A percentile compares a stretch with the other conserved stretches of the same genome.
Evolutionary conservation across 805 yeast genomes (phyloP).

Genomic region (Candida ipomoeae): DNA sequence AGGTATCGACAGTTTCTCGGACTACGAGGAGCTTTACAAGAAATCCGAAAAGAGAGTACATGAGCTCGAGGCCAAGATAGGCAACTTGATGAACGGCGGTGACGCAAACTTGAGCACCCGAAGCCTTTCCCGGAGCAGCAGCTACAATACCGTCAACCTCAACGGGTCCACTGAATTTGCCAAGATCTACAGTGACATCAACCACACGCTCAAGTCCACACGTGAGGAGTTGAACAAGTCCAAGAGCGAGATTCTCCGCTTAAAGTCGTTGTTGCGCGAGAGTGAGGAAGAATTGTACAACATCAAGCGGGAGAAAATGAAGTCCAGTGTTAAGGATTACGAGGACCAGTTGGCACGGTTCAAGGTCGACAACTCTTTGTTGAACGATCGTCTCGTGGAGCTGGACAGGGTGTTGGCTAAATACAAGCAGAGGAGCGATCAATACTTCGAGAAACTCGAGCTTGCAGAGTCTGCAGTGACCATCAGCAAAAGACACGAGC

Average conservation of each 20-base stretch:
- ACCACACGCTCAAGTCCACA: constrained; percentile 40
- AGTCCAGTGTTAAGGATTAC: constrained; percentile 33
- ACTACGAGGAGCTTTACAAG: constrained; percentile 33
- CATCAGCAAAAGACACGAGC: constrained; percentile 59
- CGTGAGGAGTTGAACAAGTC: constrained; percentile 40
- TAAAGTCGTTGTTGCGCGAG: constrained; percentile 40
- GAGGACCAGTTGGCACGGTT: constrained; percentile 44
- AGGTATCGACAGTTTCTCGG: constrained; percentile 31
- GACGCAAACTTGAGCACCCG: constrained; percentile 5
- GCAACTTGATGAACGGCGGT: constrained; percentile 7
- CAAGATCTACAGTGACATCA: constrained; percentile 47
- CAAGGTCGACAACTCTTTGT: constrained; percentile 53
- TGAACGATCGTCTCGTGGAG: constrained; percentile 53
- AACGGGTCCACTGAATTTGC: constrained; percentile 39
- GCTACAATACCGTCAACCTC: constrained; percentile 26
- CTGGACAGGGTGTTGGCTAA: constrained; percentile 33
- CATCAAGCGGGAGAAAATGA: constrained; percentile 38
- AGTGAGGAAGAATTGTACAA: constrained; percentile 43
- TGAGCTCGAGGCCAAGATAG: constrained; percentile 29
- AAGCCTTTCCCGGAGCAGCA: constrained; percentile 29
- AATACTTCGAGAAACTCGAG: constrained; percentile 67
- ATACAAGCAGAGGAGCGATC: constrained; percentile 70
- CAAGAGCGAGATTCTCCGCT: constrained; percentile 39
- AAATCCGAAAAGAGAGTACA: constrained; percentile 32
- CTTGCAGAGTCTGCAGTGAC: constrained; percentile 71